Evolutionary conservation across 2,329 filamentous ascomycete genomes (phyloP), one percentile per base, ranked within the genome.

Genomic region (Colletotrichum tamarilloi): DNA sequence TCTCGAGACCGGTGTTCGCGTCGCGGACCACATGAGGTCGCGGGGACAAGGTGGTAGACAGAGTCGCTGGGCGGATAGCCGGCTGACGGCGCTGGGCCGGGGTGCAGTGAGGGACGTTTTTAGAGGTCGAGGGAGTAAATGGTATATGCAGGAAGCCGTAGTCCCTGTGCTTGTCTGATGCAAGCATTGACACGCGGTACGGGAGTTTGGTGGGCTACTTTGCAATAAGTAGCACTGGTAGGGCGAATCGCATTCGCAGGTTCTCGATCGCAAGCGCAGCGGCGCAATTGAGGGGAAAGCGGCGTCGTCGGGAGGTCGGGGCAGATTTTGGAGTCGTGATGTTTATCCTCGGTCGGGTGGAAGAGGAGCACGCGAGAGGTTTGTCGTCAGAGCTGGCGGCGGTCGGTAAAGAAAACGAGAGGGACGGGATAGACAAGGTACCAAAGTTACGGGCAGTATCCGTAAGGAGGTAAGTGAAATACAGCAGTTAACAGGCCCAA

Each of bases 11-110:
- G 72, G 69, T 65, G 58, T 64, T 75, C 49, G 66, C 62, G 69
- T 75, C 70, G 66, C 66, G 69, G 74, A 67, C 72, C 74, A 73
- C 73, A 75, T 73, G 74, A 70, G 72, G 57, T 74, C 71, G 72
- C 71, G 68, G 68, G 57, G 42, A 74, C 67, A 60, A 56, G 60
- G 42, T 68, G 63, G 68, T 52, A 52, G 62, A 58, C 38, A 67
- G 68, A 49, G 67, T 63, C 16, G 58, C 49, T 55, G 64, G 55
- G 71, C 64, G 65, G 74, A 60, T 72, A 49, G 55, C 55, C 52
- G 58, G 59, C 72, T 66, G 70, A 49, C 63, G 38, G 53, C 67
- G 62, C 56, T 59, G 59, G 49, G 62, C 68, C 70, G 68, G 53
- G 58, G 62, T 66, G 62, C 67, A 67, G 68, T 72, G 71, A 72